Percentiles rank a stretch among this genome's conserved stretches.
Evolutionary conservation across 495 filamentous ascomycete species (phyloP).

Genomic region (Oidiodendron maius): DNA sequence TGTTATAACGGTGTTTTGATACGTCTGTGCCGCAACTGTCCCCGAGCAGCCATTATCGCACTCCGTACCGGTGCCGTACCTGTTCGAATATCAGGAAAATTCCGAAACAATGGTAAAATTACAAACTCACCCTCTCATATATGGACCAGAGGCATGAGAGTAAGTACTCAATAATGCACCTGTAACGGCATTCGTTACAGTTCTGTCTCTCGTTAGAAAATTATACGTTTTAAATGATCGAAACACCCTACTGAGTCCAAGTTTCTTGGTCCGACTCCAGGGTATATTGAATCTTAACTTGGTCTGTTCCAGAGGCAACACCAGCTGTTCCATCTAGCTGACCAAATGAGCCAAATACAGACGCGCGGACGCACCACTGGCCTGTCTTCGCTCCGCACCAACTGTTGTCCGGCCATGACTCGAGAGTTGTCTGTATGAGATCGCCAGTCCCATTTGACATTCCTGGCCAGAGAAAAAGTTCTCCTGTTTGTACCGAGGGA

Average conservation of each 20-base stretch:
- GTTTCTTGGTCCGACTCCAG: not conserved
- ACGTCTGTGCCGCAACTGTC: slow-evolving; percentile 29
- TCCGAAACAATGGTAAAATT: not conserved
- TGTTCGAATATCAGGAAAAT: slow-evolving; percentile 1
- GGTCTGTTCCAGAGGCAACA: slow-evolving; percentile 15
- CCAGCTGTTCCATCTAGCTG: slow-evolving; percentile 28
- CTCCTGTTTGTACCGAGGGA: slow-evolving; percentile 31
- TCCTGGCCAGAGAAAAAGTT: slow-evolving; percentile 37
- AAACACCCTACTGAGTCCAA: slow-evolving; percentile 1
- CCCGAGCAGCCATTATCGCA: slow-evolving; percentile 30
- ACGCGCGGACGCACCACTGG: slow-evolving; percentile 35
- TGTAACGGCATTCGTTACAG: slow-evolving; percentile 29
- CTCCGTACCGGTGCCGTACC: slow-evolving; percentile 34
- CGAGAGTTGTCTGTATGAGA: slow-evolving; percentile 29
- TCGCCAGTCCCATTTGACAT: slow-evolving; percentile 42
- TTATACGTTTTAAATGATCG: not conserved
- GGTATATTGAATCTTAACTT: not conserved
- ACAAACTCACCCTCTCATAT: slow-evolving; percentile 28
- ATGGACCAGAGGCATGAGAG: slow-evolving; percentile 25
- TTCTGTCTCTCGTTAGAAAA: slow-evolving; percentile 16
- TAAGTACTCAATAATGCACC: slow-evolving; percentile 28
- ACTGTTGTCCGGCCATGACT: slow-evolving; percentile 4
- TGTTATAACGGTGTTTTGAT: slow-evolving; percentile 31
- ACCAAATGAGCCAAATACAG: slow-evolving; percentile 33
- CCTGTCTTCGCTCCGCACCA: slow-evolving; percentile 15